These are phyloP conservation scores for Xanthoconium separans DNA, from an alignment of 1,284 basidiomycete genomes.

Conservation along the genomic window DNA sequence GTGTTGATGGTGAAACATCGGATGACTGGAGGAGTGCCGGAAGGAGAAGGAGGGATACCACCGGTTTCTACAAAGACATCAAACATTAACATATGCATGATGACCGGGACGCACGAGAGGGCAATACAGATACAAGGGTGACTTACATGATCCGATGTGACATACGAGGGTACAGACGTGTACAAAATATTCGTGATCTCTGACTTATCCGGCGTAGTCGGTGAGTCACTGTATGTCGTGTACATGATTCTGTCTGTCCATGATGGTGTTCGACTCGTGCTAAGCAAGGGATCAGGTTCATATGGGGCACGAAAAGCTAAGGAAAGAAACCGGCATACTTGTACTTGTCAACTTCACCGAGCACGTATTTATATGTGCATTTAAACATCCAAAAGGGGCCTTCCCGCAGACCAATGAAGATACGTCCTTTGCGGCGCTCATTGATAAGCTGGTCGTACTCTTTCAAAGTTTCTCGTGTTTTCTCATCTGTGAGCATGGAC, in stretches of 20 bases:
- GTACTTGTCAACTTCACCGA: constrained; percentile 80
- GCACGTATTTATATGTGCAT: constrained; percentile 84
- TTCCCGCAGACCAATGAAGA: constrained; percentile 75
- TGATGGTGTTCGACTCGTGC: constrained; percentile 77
- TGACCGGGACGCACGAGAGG: constrained; percentile 1
- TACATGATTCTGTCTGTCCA: constrained; percentile 97
- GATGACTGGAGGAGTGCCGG: constrained; percentile 12
- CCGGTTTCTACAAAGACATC: constrained; percentile 33
- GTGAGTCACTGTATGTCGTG: constrained; percentile 72
- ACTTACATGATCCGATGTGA: constrained; percentile 71
- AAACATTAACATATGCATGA: background rate
- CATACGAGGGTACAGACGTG: constrained; percentile 75
- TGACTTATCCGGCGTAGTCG: constrained; percentile 50
- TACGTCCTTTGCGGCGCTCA: constrained; percentile 61
- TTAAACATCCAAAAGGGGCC: constrained; percentile 85
- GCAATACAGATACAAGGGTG: background rate
- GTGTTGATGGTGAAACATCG: constrained; percentile 3
- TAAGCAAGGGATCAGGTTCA: constrained; percentile 28
- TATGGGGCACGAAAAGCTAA: background rate
- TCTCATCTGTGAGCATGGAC: constrained; percentile 46
- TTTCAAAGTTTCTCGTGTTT: constrained; percentile 61
- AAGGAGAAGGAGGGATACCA: constrained; percentile 47
- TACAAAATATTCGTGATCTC: constrained; percentile 65
- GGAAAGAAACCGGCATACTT: constrained; percentile 44
- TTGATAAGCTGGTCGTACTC: constrained; percentile 76